These are phyloP conservation scores for Lodderomyces oxycetoniae DNA, from an alignment of 1,139 yeast species.

Conservation along the genomic window DNA sequence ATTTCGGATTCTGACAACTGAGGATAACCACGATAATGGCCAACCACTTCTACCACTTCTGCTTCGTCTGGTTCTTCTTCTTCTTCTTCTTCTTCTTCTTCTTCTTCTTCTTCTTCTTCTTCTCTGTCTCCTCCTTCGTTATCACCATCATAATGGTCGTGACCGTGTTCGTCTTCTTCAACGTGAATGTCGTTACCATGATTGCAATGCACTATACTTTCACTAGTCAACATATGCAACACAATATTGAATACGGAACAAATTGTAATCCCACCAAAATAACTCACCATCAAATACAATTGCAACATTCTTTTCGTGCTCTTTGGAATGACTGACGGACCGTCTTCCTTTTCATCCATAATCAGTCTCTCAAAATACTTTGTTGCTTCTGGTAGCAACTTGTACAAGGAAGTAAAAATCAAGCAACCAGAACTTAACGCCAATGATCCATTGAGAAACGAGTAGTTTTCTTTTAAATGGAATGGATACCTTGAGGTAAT, in stretches of 20 bases:
- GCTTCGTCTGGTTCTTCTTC: not conserved
- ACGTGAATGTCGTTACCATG: conserved; percentile 39
- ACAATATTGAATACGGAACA: conserved; percentile 59
- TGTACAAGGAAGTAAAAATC: conserved; percentile 69
- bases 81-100: not conserved
- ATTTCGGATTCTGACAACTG: too few species aligned
- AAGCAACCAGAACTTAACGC: conserved; percentile 76
- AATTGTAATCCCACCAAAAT: conserved; percentile 53
- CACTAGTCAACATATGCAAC: conserved; percentile 72
- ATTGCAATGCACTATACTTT: conserved; percentile 81
- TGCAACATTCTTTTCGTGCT: conserved; percentile 17
- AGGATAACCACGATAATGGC: too few species aligned
- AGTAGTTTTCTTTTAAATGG: conserved; percentile 53
- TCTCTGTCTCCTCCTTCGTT: not conserved
- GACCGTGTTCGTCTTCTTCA: conserved; percentile 10
- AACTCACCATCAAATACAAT: conserved; percentile 45
- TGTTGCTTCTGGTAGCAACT: conserved; percentile 67
- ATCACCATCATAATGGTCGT: conserved; percentile 12
- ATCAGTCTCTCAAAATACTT: conserved; percentile 16
- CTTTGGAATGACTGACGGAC: not conserved
- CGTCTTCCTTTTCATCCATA: not conserved
- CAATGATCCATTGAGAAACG: conserved; percentile 60
- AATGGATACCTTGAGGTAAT: conserved; percentile 44
- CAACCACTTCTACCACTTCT: not conserved
- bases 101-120: conserved; percentile 1